Base-by-base conservation (phyloP, 495 filamentous ascomycete species). In the Pseudoneurospora amorphoporcata region DNA sequence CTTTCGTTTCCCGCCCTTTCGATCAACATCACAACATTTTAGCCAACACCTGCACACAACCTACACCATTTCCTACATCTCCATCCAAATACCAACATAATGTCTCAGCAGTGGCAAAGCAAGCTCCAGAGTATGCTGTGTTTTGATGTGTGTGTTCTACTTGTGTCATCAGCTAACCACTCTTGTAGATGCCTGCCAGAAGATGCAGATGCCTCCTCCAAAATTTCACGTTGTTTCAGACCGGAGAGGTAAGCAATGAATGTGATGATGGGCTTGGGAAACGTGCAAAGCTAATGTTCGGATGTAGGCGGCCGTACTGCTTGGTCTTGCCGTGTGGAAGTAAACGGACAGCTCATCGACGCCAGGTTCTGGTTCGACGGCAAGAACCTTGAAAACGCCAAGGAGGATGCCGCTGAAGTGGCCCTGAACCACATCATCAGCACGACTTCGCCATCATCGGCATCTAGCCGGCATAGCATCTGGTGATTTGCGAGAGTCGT, bases 351-450 rank as follows among this genome's bases (percentile, higher is more conserved):
- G 61, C 78, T 78, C 61, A 84, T 90, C 77, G 72, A 83, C 9
- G 94, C 94, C 45, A 89, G 93, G 72, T 96, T 90, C 84, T 97
- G 92, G 93, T 97, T 96, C 81, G 93, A 96, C 80, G 94, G 92
- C 43, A 87, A 93, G 75, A 92, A 91, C 76, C 82, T 94, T 82
- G 88, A 94, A 82, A 95, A 95, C 77, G 94, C 94, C 70, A 92
- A 88, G 81, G 94, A 97, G 77, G 94, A 97, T 80, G 94, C 92
- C 41, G 93, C 94, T 76, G 93, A 93, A 81, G 84, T 91, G 72
- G 90, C 91, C 68, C 77, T 94, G 71, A 86, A 83, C 73, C 84
- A 82, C 78, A 78, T 88, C 70, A 17, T 40, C 68, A 35, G 74
- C 72, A 73, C 53, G 58, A 19, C 39, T 37, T 68, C 70, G 32